These are phyloP conservation scores for Pestalotiopsis sp. DNA, from an alignment of 2,329 filamentous ascomycete species.

Conservation along the genomic window DNA sequence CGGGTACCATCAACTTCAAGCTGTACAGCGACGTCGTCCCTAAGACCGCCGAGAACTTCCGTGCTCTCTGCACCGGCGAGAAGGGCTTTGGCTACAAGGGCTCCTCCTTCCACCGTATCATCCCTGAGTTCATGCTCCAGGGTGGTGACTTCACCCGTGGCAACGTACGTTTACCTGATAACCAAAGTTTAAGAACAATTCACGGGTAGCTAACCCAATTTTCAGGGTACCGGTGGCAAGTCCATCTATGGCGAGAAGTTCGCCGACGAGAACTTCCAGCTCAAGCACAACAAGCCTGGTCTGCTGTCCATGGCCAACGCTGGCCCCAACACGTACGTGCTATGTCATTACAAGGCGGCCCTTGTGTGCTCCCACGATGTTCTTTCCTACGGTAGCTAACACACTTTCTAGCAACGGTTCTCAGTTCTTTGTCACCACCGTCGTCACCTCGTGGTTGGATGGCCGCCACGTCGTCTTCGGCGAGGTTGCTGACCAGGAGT, in stretches of 20 bases:
- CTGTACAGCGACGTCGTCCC: constrained; percentile 86
- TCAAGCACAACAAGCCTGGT: constrained; percentile 74
- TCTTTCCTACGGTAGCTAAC: not conserved
- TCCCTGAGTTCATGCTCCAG: constrained; percentile 93
- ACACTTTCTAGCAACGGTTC: constrained; percentile 78
- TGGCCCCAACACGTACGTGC: constrained; percentile 82
- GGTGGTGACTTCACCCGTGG: constrained; percentile 93
- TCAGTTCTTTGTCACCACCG: constrained; percentile 97
- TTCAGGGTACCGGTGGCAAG: constrained; percentile 83
- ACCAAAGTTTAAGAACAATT: not conserved
- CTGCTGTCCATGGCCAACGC: constrained; percentile 95
- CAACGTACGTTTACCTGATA: constrained; percentile 66
- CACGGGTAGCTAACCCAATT: not conserved
- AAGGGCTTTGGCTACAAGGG: constrained; percentile 82
- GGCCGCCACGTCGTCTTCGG: constrained; percentile 86
- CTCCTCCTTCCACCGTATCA: constrained; percentile 90
- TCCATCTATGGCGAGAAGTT: constrained; percentile 98
- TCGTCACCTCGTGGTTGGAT: constrained; percentile 84
- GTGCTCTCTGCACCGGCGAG: constrained; percentile 77
- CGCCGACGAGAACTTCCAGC: constrained; percentile 85
- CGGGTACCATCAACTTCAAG: constrained; percentile 83
- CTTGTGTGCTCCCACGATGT: not conserved
- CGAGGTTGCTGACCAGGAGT: constrained; percentile 60
- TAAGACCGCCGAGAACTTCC: constrained; percentile 87
- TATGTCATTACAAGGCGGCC: not conserved